Percentiles rank a stretch among this genome's conserved stretches.
Conservation (phyloP, 768 basidiomycete genomes). For the Plicaturopsis crispa region DNA sequence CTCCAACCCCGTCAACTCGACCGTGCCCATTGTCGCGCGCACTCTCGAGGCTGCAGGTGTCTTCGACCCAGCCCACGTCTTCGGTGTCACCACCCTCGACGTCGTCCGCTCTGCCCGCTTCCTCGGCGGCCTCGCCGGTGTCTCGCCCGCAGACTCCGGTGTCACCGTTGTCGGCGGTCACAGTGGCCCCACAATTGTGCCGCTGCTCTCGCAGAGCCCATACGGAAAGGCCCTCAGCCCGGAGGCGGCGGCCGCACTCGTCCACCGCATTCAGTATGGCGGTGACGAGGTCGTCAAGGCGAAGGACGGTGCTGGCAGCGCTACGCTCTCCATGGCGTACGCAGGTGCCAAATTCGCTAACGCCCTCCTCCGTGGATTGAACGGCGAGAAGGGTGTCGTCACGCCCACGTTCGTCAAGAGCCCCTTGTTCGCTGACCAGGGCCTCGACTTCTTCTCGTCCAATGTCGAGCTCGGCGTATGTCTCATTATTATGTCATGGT, state of each 20-base stretch:
- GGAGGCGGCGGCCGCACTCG: constrained; percentile 68
- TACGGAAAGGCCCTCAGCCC: constrained; percentile 68
- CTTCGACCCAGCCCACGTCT: constrained; percentile 82
- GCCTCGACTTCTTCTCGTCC: constrained; percentile 91
- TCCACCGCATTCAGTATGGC: constrained; percentile 94
- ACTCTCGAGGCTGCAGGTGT: constrained; percentile 89
- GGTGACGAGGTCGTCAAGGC: constrained; percentile 99
- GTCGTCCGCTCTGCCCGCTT: constrained; percentile 95
- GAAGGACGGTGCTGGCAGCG: constrained; percentile 80
- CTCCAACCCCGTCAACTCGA: constrained; percentile 98
- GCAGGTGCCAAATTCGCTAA: constrained; percentile 70
- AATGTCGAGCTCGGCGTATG: constrained; percentile 89
- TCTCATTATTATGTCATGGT: constrained; percentile 8
- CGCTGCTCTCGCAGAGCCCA: constrained; percentile 79
- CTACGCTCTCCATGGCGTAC: constrained; percentile 74
- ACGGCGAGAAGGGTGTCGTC: constrained; percentile 61
- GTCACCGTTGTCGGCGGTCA: constrained; percentile 94
- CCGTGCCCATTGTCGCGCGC: constrained; percentile 93
- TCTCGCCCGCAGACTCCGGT: constrained; percentile 55
- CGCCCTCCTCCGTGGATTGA: constrained; percentile 50
- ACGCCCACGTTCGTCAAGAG: constrained; percentile 88
- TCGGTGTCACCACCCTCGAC: constrained; percentile 97
- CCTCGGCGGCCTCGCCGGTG: constrained; percentile 62
- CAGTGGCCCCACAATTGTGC: constrained; percentile 96
- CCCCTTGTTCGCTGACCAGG: constrained; percentile 75